Percentiles rank a stretch among this genome's conserved stretches.
Conservation (phyloP, 2,329 filamentous ascomycete species). For the Aspergillus unguis region DNA sequence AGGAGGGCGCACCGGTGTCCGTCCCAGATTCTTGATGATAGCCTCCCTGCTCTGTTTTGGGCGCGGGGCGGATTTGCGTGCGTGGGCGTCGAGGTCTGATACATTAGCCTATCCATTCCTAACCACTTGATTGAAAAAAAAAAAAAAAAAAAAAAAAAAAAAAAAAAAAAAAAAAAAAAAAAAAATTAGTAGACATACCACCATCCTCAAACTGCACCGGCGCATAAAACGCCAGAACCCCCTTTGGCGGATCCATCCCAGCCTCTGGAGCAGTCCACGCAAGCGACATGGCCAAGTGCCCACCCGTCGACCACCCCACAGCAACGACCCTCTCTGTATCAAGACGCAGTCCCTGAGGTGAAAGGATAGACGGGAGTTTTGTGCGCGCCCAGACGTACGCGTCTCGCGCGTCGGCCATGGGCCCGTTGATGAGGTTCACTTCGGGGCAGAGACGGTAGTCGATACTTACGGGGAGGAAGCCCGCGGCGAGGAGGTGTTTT, state of each 20-base stretch:
- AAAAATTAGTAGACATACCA: too few relatives aligned
- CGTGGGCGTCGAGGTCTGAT: too few relatives aligned
- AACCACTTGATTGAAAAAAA: too few relatives aligned
- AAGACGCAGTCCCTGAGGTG: neutral
- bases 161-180: too few relatives aligned
- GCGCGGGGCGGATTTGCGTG: too few relatives aligned
- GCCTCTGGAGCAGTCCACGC: conserved; percentile 34
- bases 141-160: too few relatives aligned
- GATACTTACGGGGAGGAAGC: conserved; percentile 48
- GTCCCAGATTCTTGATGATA: too few relatives aligned
- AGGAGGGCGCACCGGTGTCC: too few relatives aligned
- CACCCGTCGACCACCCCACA: conserved; percentile 52
- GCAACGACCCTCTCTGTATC: conserved; percentile 33
- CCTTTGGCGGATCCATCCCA: conserved; percentile 39
- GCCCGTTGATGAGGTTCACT: conserved; percentile 41
- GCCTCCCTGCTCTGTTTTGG: too few relatives aligned
- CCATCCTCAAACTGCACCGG: conserved; percentile 40
- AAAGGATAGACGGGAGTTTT: conserved; percentile 28
- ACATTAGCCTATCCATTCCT: too few relatives aligned
- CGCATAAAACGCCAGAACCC: conserved; percentile 47
- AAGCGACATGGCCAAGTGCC: conserved; percentile 45
- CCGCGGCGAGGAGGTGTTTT: conserved; percentile 33
- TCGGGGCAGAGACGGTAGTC: conserved; percentile 54
- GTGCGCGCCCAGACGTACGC: conserved; percentile 33
- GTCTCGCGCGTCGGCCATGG: conserved; percentile 17